phyloP scores from a whole-genome alignment of 106 monocot species.

The Dioscorea alata region DNA sequence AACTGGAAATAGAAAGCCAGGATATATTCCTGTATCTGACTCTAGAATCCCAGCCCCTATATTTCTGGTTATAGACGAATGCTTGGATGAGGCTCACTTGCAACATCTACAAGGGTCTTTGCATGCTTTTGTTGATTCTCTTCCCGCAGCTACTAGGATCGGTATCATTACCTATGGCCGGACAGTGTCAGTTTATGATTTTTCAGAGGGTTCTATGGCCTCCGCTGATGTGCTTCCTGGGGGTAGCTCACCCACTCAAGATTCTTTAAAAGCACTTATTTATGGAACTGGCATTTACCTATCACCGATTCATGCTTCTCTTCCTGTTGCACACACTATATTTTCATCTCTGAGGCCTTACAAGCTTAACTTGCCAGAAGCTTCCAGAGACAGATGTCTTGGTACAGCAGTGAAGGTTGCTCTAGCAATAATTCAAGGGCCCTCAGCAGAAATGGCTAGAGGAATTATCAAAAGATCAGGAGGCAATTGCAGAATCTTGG shows the following conservation, averaged over 20 bases:
- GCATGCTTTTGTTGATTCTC: constrained; percentile 96
- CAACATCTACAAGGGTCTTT: constrained; percentile 94
- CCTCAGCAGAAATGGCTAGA: constrained; percentile 69
- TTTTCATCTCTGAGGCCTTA: constrained; percentile 91
- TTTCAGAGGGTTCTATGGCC: constrained; percentile 87
- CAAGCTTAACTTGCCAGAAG: constrained; percentile 64
- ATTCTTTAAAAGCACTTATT: constrained; percentile 80
- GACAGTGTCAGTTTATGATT: constrained; percentile 97
- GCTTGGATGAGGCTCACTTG: constrained; percentile 88
- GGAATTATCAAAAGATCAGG: constrained; percentile 80
- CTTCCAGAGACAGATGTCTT: constrained; percentile 83
- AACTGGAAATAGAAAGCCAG: constrained; percentile 56
- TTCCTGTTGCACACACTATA: constrained; percentile 80
- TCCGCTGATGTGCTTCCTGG: constrained; percentile 98
- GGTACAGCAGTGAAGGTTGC: constrained; percentile 94
- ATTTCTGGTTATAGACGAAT: constrained; percentile 93
- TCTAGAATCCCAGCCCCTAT: constrained; percentile 65
- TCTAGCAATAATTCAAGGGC: constrained; percentile 83
- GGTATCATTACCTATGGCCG: constrained; percentile 90
- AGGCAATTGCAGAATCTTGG: constrained; percentile 88
- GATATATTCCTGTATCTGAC: constrained; percentile 78
- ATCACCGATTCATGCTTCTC: constrained; percentile 76
- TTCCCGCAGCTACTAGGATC: constrained; percentile 63
- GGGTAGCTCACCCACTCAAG: constrained; percentile 64
- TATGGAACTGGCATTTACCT: constrained; percentile 91